These are phyloP conservation scores for Mucor piriformis DNA, from an alignment of 371 early-diverging fungal genomes.

Conservation along the genomic window DNA sequence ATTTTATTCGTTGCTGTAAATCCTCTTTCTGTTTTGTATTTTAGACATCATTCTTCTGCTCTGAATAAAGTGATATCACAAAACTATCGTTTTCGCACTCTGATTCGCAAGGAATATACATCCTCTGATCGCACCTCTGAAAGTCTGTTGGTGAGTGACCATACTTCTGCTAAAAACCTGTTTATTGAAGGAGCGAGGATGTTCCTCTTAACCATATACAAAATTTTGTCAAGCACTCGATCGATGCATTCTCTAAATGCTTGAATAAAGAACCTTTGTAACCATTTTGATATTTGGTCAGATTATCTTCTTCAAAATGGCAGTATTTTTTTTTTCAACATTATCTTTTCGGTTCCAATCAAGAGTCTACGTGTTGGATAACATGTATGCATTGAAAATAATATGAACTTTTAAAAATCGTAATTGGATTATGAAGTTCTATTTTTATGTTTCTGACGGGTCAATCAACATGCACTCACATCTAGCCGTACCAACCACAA, in stretches of 20 bases:
- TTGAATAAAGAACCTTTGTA: slow-evolving; percentile 8
- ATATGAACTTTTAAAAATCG: too few relatives aligned
- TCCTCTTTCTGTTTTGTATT: neutral
- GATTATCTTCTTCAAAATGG: too few relatives aligned
- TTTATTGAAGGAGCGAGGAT: slow-evolving; percentile 10
- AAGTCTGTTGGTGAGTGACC: slow-evolving; percentile 3
- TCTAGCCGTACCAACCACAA: too few relatives aligned
- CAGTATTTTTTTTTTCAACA: too few relatives aligned
- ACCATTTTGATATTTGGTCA: slow-evolving; percentile 11
- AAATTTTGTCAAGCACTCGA: slow-evolving; percentile 13
- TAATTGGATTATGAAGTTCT: too few relatives aligned
- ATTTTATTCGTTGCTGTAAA: slow-evolving; percentile 2
- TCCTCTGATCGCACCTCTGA: neutral
- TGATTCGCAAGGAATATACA: slow-evolving; percentile 2
- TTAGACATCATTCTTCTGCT: slow-evolving; percentile 8
- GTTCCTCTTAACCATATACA: slow-evolving; percentile 13
- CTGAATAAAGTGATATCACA: slow-evolving; percentile 5
- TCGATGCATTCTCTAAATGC: slow-evolving; percentile 11
- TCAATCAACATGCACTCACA: too few relatives aligned
- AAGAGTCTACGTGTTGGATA: too few relatives aligned
- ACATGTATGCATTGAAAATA: too few relatives aligned
- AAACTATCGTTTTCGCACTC: slow-evolving; percentile 2
- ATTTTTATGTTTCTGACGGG: too few relatives aligned
- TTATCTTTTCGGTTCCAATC: too few relatives aligned
- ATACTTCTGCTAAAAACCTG: neutral